A percentile compares a stretch with the other conserved stretches of the same genome.
Evolutionary conservation across 2,329 filamentous ascomycete genomes (phyloP).

Genomic region (Hymenoscyphus fraxineus): DNA sequence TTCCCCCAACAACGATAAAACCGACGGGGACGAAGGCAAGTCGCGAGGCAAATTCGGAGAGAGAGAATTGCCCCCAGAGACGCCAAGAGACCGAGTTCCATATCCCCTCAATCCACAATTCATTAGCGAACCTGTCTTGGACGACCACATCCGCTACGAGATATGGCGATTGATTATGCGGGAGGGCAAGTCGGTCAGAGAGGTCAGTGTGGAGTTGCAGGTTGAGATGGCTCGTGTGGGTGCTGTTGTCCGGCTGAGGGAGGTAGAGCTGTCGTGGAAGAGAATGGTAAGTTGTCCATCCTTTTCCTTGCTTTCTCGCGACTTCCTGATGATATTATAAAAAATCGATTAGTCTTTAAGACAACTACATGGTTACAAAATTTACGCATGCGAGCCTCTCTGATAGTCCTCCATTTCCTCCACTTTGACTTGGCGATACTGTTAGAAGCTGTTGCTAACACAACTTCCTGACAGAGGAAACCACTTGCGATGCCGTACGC

Average conservation of each 20-base stretch:
- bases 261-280: slow-evolving; percentile 63
- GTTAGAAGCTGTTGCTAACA: slow-evolving; percentile 21
- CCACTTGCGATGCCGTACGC: slow-evolving; percentile 72
- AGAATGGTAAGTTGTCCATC: slow-evolving; percentile 52
- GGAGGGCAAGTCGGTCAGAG: slow-evolving; percentile 53
- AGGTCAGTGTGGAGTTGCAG: slow-evolving; percentile 59
- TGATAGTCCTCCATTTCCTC: slow-evolving; percentile 44
- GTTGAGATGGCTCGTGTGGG: slow-evolving; percentile 68
- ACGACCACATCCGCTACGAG: slow-evolving; percentile 59
- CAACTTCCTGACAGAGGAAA: slow-evolving; percentile 57
- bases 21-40: background rate
- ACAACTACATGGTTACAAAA: slow-evolving; percentile 86
- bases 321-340: slow-evolving; percentile 64
- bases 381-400: slow-evolving; percentile 71
- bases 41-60: background rate
- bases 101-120: slow-evolving; percentile 62
- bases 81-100: slow-evolving; percentile 37
- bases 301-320: slow-evolving; percentile 23
- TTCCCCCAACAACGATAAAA: background rate
- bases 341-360: slow-evolving; percentile 99
- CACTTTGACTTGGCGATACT: background rate
- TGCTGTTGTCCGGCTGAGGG: slow-evolving; percentile 65
- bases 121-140: slow-evolving; percentile 58
- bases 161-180: slow-evolving; percentile 57
- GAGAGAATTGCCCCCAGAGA: slow-evolving; percentile 21